phyloP scores from a whole-genome alignment of 2,329 filamentous ascomycete species.

The Hypoxylon sp. region DNA sequence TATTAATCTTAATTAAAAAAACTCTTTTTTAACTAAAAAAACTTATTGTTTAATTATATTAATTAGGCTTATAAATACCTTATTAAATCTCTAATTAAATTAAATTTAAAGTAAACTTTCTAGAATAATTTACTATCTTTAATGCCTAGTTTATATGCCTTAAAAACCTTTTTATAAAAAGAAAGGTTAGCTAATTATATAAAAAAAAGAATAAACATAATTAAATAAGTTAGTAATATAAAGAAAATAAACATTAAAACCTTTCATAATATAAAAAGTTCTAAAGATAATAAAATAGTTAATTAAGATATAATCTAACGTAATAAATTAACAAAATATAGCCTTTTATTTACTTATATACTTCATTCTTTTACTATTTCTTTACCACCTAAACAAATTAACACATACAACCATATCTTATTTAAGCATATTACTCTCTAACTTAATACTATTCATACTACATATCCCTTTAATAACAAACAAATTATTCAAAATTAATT shows the following conservation, averaged over 20 bases:
- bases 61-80: no score
- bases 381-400: no score
- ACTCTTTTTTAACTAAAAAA: no score
- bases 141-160: no score
- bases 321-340: background rate
- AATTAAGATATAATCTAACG: background rate
- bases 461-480: background rate
- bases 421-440: background rate
- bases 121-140: no score
- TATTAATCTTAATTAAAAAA: no score
- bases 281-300: background rate
- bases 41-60: no score
- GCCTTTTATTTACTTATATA: background rate
- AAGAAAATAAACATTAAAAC: background rate
- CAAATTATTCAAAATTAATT: background rate
- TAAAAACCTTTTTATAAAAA: no score
- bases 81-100: no score
- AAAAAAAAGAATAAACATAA: background rate
- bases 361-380: no score
- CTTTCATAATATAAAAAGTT: background rate
- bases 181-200: no score
- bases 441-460: background rate
- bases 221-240: background rate
- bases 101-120: no score
- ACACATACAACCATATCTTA: background rate